A percentile compares a stretch with the other conserved stretches of the same genome.
Conservation (phyloP, 2,329 filamentous ascomycete genomes). For the Didymella glomerata region DNA sequence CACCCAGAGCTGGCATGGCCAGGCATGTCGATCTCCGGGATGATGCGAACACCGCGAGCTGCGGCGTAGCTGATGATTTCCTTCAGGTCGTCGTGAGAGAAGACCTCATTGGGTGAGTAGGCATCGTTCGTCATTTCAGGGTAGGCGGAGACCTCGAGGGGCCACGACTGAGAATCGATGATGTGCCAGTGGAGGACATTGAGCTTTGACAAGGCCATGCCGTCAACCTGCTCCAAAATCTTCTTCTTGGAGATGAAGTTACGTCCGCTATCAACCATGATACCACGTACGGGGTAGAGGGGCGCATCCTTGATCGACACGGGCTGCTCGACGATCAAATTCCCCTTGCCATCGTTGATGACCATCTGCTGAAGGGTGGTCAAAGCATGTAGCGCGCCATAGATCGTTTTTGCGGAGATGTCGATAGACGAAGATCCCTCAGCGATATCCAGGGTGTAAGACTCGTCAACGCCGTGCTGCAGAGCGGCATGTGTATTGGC, state of each 20-base stretch:
- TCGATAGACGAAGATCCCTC: slow-evolving; percentile 53
- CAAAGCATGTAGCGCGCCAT: slow-evolving; percentile 65
- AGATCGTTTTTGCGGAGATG: slow-evolving; percentile 61
- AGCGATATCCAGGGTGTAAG: slow-evolving; percentile 60
- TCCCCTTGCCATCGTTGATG: slow-evolving; percentile 57
- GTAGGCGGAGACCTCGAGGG: slow-evolving; percentile 59
- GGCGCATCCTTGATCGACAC: slow-evolving; percentile 61
- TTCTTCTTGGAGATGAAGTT: slow-evolving; percentile 63
- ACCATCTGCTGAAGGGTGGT: slow-evolving; percentile 66
- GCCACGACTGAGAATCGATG: slow-evolving; percentile 65
- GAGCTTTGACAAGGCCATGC: slow-evolving; percentile 64
- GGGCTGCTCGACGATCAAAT: slow-evolving; percentile 62
- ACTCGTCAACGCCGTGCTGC: slow-evolving; percentile 65
- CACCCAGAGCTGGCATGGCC: slow-evolving; percentile 65
- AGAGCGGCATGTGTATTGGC: slow-evolving; percentile 57
- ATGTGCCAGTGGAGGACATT: slow-evolving; percentile 68
- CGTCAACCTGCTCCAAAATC: slow-evolving; percentile 64
- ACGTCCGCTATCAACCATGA: slow-evolving; percentile 64
- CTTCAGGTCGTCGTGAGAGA: slow-evolving; percentile 55
- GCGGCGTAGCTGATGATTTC: slow-evolving; percentile 60
- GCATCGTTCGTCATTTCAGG: slow-evolving; percentile 64
- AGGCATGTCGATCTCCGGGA: slow-evolving; percentile 71
- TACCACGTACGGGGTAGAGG: slow-evolving; percentile 62
- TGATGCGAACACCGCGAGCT: slow-evolving; percentile 65
- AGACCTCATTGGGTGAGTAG: slow-evolving; percentile 61